These are phyloP conservation scores for Daedalea quercina DNA, from an alignment of 768 basidiomycete species.

Conservation along the genomic window DNA sequence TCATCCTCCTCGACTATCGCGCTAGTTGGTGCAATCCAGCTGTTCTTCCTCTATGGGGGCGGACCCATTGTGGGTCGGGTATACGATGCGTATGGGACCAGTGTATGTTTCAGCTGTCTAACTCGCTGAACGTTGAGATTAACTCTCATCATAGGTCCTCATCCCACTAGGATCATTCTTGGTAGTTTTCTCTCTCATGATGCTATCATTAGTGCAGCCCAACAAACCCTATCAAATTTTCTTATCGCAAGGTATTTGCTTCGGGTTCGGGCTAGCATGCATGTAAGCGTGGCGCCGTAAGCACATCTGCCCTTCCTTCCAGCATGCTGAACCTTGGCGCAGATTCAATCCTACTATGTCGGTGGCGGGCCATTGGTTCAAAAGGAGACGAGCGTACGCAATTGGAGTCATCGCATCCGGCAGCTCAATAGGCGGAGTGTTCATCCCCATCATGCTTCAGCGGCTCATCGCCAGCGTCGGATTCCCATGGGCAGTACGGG, in stretches of 20 bases:
- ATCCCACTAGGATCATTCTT: conserved; percentile 18
- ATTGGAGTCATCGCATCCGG: conserved; percentile 32
- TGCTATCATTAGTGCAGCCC: conserved; percentile 20
- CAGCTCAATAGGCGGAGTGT: conserved; percentile 39
- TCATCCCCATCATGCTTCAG: conserved; percentile 48
- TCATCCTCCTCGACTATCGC: conserved; percentile 22
- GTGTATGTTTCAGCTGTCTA: conserved; percentile 5
- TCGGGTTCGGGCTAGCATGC: conserved; percentile 23
- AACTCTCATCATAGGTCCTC: conserved; percentile 10
- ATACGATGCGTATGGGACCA: conserved; percentile 23
- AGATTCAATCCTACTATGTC: conserved; percentile 28
- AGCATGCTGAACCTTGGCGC: background rate
- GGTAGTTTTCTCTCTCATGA: conserved; percentile 19
- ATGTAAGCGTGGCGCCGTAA: conserved; percentile 9
- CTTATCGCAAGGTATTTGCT: conserved; percentile 24
- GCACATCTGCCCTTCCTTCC: background rate
- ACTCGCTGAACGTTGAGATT: background rate
- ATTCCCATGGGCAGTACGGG: conserved; percentile 26
- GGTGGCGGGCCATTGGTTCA: conserved; percentile 31
- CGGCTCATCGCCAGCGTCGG: conserved; percentile 27
- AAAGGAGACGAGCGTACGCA: conserved; percentile 26
- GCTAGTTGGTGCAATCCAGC: conserved; percentile 21
- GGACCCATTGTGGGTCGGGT: conserved; percentile 19
- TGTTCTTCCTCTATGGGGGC: conserved; percentile 19
- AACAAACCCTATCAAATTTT: conserved; percentile 24